Evolutionary conservation across 163 green algal species (phyloP), one percentile per base, ranked within the genome.

Genomic region (Scenedesmus sp.): DNA sequence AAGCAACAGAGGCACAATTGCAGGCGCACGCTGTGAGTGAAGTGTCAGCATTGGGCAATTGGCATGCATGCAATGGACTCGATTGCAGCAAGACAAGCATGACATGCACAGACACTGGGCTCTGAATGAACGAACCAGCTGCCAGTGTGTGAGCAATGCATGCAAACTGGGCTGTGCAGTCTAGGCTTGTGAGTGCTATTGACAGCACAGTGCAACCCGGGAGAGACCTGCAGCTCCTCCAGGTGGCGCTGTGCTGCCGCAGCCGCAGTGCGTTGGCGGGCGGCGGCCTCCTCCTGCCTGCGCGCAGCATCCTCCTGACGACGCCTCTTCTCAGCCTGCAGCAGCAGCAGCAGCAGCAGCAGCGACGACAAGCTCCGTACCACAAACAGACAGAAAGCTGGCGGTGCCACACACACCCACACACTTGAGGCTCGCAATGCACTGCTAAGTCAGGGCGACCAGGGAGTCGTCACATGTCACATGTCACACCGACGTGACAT

Each of bases 141-240:
- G 7, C 46, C 6, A 10, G 6, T 53, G 10, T 53, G 46, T 53
- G 10, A 16, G 10, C 46, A 53, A 53, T 10, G 6, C 46, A 6
- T 65, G 53, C 15, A 65, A 30, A 65, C 53, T 30, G n/a, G n/a
- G n/a, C n/a, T n/a, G n/a, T n/a, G n/a, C n/a, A n/a, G n/a, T n/a
- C n/a, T n/a, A n/a, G n/a, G n/a, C n/a, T n/a, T n/a, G n/a, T n/a
- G n/a, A n/a, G n/a, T n/a, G n/a, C n/a, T n/a, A n/a, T n/a, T n/a
- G n/a, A n/a, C n/a, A 26, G 26, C 81, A 44, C 81, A 73, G n/a
- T n/a, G n/a, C n/a, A n/a, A n/a, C n/a, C n/a, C n/a, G n/a, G 13
- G n/a, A n/a, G n/a, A n/a, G n/a, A n/a, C 89, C 43, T 93, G 91
- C 7, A 94, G 81, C 22, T 92, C 92, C 42, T 93, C 88, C 13